phyloP scores from a whole-genome alignment of 2,329 filamentous ascomycete genomes.

The Stagonosporopsis chrysanthemi region DNA sequence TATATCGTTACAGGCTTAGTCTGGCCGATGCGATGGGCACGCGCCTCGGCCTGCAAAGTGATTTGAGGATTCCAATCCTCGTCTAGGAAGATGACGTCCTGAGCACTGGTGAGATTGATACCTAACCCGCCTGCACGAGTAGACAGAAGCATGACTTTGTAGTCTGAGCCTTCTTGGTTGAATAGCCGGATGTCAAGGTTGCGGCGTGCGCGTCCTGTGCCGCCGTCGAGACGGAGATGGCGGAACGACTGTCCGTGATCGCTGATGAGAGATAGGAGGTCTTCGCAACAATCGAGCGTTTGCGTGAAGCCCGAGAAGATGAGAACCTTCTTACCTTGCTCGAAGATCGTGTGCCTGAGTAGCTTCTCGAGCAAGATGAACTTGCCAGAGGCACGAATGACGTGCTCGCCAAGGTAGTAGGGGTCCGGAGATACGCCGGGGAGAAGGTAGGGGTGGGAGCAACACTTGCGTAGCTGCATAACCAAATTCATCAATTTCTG shows the following conservation, averaged over 20 bases:
- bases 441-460: slow-evolving; percentile 63
- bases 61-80: slow-evolving; percentile 64
- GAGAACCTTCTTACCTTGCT: slow-evolving; percentile 61
- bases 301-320: slow-evolving; percentile 65
- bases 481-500: slow-evolving; percentile 62
- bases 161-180: slow-evolving; percentile 55
- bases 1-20: slow-evolving; percentile 63
- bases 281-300: slow-evolving; percentile 61
- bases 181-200: slow-evolving; percentile 64
- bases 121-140: slow-evolving; percentile 64
- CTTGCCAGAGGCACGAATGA: slow-evolving; percentile 62
- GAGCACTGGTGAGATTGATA: slow-evolving; percentile 62
- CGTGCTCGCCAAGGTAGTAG: slow-evolving; percentile 56
- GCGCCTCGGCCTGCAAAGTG: slow-evolving; percentile 62
- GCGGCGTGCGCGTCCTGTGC: slow-evolving; percentile 57
- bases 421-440: slow-evolving; percentile 55
- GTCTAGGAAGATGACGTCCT: slow-evolving; percentile 65
- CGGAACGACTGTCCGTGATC: slow-evolving; percentile 52
- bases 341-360: slow-evolving; percentile 57
- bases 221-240: slow-evolving; percentile 60
- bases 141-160: slow-evolving; percentile 64
- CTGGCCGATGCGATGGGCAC: slow-evolving; percentile 64
- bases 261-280: slow-evolving; percentile 57
- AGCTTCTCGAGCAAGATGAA: slow-evolving; percentile 64
- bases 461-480: slow-evolving; percentile 64